Percentiles rank a stretch among this genome's conserved stretches.
Evolutionary conservation across 768 basidiomycete genomes (phyloP).

Genomic region (Piloderma croceum): DNA sequence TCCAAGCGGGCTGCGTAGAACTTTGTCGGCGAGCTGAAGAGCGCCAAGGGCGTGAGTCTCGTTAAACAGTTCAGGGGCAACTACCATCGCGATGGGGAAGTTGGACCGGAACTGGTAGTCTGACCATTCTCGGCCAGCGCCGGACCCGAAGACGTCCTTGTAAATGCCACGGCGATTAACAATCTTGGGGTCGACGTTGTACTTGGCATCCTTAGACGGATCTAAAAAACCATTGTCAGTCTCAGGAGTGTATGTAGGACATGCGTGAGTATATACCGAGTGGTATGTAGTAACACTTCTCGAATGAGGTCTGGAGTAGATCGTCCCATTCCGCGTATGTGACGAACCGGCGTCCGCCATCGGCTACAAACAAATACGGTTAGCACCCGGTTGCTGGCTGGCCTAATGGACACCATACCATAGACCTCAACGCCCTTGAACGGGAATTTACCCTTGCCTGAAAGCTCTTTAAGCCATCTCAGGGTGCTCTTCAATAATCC

Average conservation of each 20-base stretch:
- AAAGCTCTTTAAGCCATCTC: slow-evolving; percentile 77
- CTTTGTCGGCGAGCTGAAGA: slow-evolving; percentile 71
- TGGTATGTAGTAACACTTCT: slow-evolving; percentile 88
- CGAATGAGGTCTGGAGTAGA: slow-evolving; percentile 82
- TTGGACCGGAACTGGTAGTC: slow-evolving; percentile 95
- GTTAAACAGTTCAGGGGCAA: slow-evolving; percentile 93
- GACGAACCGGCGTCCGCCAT: slow-evolving; percentile 60
- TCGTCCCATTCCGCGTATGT: slow-evolving; percentile 89
- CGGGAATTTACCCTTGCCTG: slow-evolving; percentile 65
- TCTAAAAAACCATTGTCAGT: slow-evolving; percentile 38
- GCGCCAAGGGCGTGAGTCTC: slow-evolving; percentile 73
- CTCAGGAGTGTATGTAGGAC: neutral
- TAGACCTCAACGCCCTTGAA: slow-evolving; percentile 83
- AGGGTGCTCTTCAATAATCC: slow-evolving; percentile 90
- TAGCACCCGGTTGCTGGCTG: slow-evolving; percentile 1
- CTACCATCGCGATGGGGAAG: slow-evolving; percentile 94
- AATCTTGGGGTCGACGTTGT: slow-evolving; percentile 62
- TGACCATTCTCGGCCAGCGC: slow-evolving; percentile 84
- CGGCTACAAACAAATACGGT: slow-evolving; percentile 41
- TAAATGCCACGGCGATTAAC: slow-evolving; percentile 93
- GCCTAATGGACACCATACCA: slow-evolving; percentile 42
- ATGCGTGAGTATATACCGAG: slow-evolving; percentile 41
- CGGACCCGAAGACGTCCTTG: slow-evolving; percentile 96
- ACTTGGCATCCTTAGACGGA: slow-evolving; percentile 61
- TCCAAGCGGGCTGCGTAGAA: slow-evolving; percentile 83